phyloP scores from a whole-genome alignment of 306 rosid genomes.

The Quercus mongolica region DNA sequence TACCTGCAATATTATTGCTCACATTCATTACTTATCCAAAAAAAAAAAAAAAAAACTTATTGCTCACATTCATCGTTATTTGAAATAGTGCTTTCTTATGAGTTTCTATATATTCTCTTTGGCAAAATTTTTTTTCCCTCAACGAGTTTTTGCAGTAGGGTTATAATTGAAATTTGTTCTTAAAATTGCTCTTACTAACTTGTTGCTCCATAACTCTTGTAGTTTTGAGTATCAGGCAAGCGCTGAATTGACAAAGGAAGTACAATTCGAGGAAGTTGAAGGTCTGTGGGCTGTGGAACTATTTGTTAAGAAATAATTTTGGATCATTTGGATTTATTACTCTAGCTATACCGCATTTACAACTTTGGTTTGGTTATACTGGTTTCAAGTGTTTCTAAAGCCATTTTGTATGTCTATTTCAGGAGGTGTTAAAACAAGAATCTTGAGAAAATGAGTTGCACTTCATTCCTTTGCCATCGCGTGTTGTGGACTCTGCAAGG shows the following conservation, averaged over 20 bases:
- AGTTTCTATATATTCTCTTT: neutral
- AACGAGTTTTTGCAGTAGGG: neutral
- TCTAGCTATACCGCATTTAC: neutral
- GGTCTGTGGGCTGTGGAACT: constrained; percentile 48
- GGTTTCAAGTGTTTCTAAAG: constrained; percentile 10
- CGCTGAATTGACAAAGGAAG: constrained; percentile 71
- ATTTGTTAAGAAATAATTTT: neutral
- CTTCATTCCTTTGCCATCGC: constrained; percentile 15
- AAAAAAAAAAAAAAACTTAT: no score
- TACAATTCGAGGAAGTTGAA: constrained; percentile 89
- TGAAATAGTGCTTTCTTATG: neutral
- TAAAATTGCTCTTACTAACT: constrained; percentile 17
- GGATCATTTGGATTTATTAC: neutral
- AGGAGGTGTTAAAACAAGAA: constrained; percentile 88
- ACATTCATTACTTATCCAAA: neutral
- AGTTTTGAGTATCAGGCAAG: constrained; percentile 88
- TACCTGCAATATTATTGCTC: neutral
- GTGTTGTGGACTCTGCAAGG: constrained; percentile 29
- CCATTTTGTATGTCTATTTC: constrained; percentile 26
- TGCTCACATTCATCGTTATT: neutral
- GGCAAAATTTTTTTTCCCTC: neutral
- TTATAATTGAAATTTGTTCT: constrained; percentile 1
- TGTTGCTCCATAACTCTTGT: constrained; percentile 12
- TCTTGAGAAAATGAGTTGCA: constrained; percentile 55
- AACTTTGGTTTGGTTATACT: constrained; percentile 7